Conservation (phyloP, 306 rosid genomes). For the Boehmeria nivea region DNA sequence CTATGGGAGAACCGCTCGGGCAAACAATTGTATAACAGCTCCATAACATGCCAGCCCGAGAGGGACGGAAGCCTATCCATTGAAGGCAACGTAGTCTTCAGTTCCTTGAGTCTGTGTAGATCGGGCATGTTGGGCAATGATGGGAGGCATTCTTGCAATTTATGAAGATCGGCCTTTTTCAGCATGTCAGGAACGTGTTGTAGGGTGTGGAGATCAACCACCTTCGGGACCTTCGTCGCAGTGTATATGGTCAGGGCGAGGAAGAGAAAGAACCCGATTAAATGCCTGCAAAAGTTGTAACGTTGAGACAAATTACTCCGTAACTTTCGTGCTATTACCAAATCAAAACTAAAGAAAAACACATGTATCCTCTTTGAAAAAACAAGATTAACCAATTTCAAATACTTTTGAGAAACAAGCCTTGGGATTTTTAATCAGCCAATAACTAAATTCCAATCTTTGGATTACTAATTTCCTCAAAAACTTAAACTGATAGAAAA, state of each 20-base stretch:
- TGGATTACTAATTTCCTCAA: background rate
- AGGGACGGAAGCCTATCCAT: conserved; percentile 53
- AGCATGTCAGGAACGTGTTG: conserved; percentile 64
- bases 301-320: no score
- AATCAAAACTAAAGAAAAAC: no score
- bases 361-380: no score
- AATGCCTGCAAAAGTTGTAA: conserved; percentile 87
- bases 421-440: no score
- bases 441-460: no score
- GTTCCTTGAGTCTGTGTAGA: conserved; percentile 57
- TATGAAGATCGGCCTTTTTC: conserved; percentile 68
- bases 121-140: no score
- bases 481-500: background rate
- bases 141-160: conserved; percentile 74
- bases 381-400: no score
- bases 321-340: no score
- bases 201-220: conserved; percentile 64
- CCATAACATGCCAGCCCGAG: conserved; percentile 74
- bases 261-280: conserved; percentile 91
- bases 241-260: conserved; percentile 90
- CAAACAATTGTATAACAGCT: conserved; percentile 75
- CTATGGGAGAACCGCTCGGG: conserved; percentile 72
- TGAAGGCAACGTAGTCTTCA: conserved; percentile 45
- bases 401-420: no score
- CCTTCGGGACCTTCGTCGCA: conserved; percentile 69